Evolutionary conservation across 371 early-diverging fungal species (phyloP).

Genomic region (Zychaea mexicana): DNA sequence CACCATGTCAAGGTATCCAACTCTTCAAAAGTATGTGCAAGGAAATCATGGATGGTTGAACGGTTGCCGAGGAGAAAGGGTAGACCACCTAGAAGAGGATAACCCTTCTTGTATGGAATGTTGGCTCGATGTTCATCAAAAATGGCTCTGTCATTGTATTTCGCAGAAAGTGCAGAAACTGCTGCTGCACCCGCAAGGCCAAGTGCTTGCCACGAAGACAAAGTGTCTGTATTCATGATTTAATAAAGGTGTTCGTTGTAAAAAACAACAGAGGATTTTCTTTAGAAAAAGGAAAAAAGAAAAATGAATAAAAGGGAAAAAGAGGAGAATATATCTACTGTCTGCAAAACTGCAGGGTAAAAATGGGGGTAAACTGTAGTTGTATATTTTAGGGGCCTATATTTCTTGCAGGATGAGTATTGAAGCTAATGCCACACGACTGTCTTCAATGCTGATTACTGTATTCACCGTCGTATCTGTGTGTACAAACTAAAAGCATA

Average conservation of each 20-base stretch:
- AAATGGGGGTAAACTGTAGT: too few relatives aligned
- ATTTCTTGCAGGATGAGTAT: too few relatives aligned
- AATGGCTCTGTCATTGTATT: conserved; percentile 37
- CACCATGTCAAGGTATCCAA: conserved; percentile 21
- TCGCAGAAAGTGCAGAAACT: conserved; percentile 20
- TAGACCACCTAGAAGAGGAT: conserved; percentile 33
- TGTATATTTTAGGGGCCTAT: too few relatives aligned
- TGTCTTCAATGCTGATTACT: too few relatives aligned
- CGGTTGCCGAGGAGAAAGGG: conserved; percentile 23
- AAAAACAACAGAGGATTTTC: neutral
- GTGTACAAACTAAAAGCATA: too few relatives aligned
- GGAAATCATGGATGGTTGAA: conserved; percentile 21
- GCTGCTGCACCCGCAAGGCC: conserved; percentile 12
- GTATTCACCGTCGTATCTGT: too few relatives aligned
- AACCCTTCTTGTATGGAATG: conserved; percentile 24
- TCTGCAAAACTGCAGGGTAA: too few relatives aligned
- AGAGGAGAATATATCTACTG: too few relatives aligned
- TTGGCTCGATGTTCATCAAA: conserved; percentile 38
- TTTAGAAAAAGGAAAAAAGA: neutral
- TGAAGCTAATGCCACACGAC: too few relatives aligned
- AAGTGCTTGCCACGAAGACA: neutral
- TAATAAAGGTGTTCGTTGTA: neutral
- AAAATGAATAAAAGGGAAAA: neutral
- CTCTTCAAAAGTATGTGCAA: conserved; percentile 8
- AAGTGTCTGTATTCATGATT: neutral